Evolutionary conservation across 192 early-diverging fungal genomes (phyloP).

Genomic region (Coemansia sp.): DNA sequence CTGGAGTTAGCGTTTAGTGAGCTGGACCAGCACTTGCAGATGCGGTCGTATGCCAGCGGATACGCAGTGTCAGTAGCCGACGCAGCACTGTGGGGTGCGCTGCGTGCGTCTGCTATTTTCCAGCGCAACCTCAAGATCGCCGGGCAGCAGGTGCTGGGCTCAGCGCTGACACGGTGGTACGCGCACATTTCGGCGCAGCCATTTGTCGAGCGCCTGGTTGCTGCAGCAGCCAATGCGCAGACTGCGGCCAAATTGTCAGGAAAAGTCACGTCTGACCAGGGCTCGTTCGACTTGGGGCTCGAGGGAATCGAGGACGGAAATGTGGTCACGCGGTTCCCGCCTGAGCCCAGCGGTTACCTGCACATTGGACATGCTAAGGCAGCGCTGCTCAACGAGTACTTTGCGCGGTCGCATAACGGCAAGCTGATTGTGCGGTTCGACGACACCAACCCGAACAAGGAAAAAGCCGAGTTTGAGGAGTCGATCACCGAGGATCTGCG

Average conservation of each 20-base stretch:
- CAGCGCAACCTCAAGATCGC: slow-evolving; percentile 72
- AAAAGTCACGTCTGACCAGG: slow-evolving; percentile 69
- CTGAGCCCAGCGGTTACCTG: slow-evolving; percentile 96
- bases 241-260: slow-evolving; percentile 11
- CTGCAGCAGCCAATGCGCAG: slow-evolving; percentile 5
- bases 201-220: slow-evolving; percentile 52
- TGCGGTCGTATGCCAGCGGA: slow-evolving; percentile 80
- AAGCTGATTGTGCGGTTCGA: slow-evolving; percentile 95
- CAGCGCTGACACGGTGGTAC: slow-evolving; percentile 81
- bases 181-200: slow-evolving; percentile 64
- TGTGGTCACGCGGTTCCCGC: slow-evolving; percentile 97
- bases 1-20: slow-evolving; percentile 66
- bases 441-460: slow-evolving; percentile 97
- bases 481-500: slow-evolving; percentile 90
- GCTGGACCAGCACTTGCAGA: slow-evolving; percentile 78
- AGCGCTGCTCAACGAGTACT: slow-evolving; percentile 94
- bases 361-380: slow-evolving; percentile 99
- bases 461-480: slow-evolving; percentile 95
- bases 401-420: slow-evolving; percentile 87
- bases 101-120: slow-evolving; percentile 81
- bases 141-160: slow-evolving; percentile 56
- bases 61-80: slow-evolving; percentile 78
- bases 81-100: slow-evolving; percentile 82
- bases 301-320: slow-evolving; percentile 75
- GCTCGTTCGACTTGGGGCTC: slow-evolving; percentile 91